Conservation (phyloP, 2,329 filamentous ascomycete species). For the Pseudocercospora cruenta region DNA sequence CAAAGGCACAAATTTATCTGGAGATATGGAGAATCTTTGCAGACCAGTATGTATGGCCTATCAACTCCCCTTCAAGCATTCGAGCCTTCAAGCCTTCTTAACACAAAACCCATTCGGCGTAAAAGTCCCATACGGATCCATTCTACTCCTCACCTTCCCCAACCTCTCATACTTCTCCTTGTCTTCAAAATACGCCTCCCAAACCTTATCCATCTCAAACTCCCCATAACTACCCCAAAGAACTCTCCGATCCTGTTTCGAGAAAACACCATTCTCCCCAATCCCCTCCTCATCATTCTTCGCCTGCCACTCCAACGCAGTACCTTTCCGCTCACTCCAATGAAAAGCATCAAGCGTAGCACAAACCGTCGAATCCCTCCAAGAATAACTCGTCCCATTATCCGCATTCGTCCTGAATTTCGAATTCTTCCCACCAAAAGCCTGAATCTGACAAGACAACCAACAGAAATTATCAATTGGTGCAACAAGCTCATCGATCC, state of each 20-base stretch:
- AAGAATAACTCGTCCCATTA: conserved; percentile 55
- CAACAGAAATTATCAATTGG: conserved; percentile 47
- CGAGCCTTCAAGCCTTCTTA: conserved; percentile 18
- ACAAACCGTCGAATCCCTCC: conserved; percentile 50
- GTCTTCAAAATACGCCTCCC: conserved; percentile 44
- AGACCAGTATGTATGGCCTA: too few species aligned
- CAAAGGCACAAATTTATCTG: too few species aligned
- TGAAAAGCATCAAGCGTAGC: conserved; percentile 53
- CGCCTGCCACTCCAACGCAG: conserved; percentile 49
- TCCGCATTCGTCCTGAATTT: conserved; percentile 46
- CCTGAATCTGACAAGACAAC: conserved; percentile 52
- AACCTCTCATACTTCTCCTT: conserved; percentile 42
- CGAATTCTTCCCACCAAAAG: conserved; percentile 51
- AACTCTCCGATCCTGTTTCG: conserved; percentile 44
- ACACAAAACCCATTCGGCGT: conserved; percentile 44
- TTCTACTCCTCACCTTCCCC: conserved; percentile 34
- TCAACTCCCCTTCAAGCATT: too few species aligned
- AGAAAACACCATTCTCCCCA: conserved; percentile 40
- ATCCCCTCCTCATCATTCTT: conserved; percentile 43
- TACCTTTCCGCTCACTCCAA: conserved; percentile 37
- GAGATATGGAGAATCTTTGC: too few species aligned
- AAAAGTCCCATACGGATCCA: conserved; percentile 45
- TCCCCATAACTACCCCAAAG: conserved; percentile 48
- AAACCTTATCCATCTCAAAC: conserved; percentile 42
- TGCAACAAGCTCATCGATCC: conserved; percentile 45